A percentile compares a stretch with the other conserved stretches of the same genome.
These are phyloP conservation scores for Penicillium sp. DNA, from an alignment of 2,329 filamentous ascomycete species.

Conservation along the genomic window DNA sequence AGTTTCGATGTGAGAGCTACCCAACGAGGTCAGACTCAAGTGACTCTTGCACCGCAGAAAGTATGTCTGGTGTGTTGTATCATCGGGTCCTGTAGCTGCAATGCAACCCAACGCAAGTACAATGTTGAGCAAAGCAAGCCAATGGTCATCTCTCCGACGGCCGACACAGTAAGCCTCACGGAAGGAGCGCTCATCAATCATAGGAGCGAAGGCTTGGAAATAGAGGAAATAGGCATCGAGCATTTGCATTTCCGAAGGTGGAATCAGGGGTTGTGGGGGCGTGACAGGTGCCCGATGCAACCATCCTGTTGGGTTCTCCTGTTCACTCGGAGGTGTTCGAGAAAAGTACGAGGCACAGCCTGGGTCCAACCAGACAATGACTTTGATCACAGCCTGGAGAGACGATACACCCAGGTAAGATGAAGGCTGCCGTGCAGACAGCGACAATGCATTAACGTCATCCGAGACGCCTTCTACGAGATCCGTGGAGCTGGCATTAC, in stretches of 20 bases:
- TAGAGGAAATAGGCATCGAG: slow-evolving; percentile 75
- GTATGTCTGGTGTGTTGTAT: slow-evolving; percentile 67
- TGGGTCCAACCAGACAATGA: slow-evolving; percentile 61
- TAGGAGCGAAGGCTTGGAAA: slow-evolving; percentile 69
- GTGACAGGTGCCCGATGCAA: slow-evolving; percentile 41
- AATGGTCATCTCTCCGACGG: slow-evolving; percentile 64
- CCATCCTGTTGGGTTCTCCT: slow-evolving; percentile 21
- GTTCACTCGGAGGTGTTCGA: slow-evolving; percentile 34
- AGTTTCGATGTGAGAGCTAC: slow-evolving; percentile 69
- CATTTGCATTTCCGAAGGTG: slow-evolving; percentile 64
- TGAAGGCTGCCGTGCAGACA: slow-evolving; percentile 58
- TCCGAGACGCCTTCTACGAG: slow-evolving; percentile 64
- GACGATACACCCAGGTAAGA: slow-evolving; percentile 73
- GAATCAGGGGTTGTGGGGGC: slow-evolving; percentile 53
- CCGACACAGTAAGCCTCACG: slow-evolving; percentile 63
- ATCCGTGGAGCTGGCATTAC: slow-evolving; percentile 53
- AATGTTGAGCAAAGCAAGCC: slow-evolving; percentile 72
- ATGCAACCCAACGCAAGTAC: slow-evolving; percentile 75
- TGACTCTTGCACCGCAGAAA: slow-evolving; percentile 68
- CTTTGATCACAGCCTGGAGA: slow-evolving; percentile 70
- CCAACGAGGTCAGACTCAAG: slow-evolving; percentile 65
- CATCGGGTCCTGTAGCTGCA: slow-evolving; percentile 60
- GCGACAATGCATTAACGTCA: slow-evolving; percentile 68
- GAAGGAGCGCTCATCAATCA: slow-evolving; percentile 71
- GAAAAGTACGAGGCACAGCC: slow-evolving; percentile 50